These are phyloP conservation scores for Cucurbita maxima DNA, from an alignment of 306 rosid species.

Conservation along the genomic window DNA sequence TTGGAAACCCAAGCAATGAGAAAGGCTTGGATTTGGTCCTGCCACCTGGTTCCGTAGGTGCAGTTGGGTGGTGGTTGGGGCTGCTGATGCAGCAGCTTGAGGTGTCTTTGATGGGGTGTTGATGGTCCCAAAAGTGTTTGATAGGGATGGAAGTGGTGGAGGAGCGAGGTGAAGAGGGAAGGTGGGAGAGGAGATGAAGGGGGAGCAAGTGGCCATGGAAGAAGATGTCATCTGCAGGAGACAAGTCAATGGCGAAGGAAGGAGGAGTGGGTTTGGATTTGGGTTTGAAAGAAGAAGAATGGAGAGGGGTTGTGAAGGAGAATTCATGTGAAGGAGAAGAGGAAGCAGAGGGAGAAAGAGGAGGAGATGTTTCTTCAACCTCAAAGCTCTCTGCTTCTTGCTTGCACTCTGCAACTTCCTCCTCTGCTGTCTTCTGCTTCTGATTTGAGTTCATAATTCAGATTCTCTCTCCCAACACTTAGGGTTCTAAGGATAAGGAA, in stretches of 20 bases:
- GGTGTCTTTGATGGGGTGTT: conserved; percentile 4
- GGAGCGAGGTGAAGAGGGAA: conserved; percentile 67
- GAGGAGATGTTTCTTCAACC: conserved; percentile 1
- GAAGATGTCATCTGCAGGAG: conserved; percentile 97
- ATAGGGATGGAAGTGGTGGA: conserved; percentile 63
- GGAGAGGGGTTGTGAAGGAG: conserved; percentile 83
- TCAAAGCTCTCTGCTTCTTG: neutral
- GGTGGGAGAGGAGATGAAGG: conserved; percentile 73
- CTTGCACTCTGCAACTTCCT: conserved; percentile 11
- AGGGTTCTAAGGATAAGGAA: conserved; percentile 14
- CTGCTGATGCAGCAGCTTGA: conserved; percentile 3
- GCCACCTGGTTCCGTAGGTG: conserved; percentile 13
- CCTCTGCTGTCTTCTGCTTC: conserved; percentile 26
- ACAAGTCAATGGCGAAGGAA: conserved; percentile 62
- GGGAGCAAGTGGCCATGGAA: conserved; percentile 98
- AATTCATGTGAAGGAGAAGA: conserved; percentile 90
- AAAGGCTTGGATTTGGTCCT: conserved; percentile 51
- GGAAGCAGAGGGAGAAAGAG: conserved; percentile 41
- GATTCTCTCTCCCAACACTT: neutral
- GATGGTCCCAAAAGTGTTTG: conserved; percentile 15
- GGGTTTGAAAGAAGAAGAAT: conserved; percentile 27
- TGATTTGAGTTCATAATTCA: conserved; percentile 16
- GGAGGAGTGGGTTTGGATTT: conserved; percentile 23
- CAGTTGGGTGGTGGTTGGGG: neutral
- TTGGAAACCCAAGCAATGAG: conserved; percentile 38